phyloP scores from a whole-genome alignment of 208 protist genomes.

The Wallacemonas sp. region DNA sequence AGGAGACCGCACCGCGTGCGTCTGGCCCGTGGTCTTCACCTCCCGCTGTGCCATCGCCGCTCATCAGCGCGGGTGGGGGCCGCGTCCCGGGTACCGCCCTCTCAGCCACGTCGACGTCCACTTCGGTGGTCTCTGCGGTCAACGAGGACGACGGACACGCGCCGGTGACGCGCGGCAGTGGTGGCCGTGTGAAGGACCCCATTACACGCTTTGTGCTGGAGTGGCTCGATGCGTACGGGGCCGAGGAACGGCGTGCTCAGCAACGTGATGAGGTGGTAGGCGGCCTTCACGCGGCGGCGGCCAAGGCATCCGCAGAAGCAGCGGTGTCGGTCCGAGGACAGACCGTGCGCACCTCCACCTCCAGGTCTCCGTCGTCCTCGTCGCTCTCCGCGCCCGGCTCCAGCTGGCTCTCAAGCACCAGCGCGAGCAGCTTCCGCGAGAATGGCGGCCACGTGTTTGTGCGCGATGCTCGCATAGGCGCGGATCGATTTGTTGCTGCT shows the following conservation, averaged over 20 bases:
- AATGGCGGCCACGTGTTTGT: conserved; percentile 41
- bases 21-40: no score
- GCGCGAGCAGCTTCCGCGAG: conserved; percentile 44
- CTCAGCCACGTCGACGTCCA: neutral
- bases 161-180: neutral
- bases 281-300: conserved; percentile 22
- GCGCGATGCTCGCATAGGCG: conserved; percentile 7
- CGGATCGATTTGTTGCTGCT: neutral
- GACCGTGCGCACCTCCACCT: conserved; percentile 3
- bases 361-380: conserved; percentile 20
- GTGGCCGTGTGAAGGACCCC: conserved; percentile 43
- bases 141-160: no score
- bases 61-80: neutral
- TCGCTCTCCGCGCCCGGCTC: conserved; percentile 21
- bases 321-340: neutral
- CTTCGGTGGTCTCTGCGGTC: no score
- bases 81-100: neutral
- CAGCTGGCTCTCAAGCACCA: conserved; percentile 44
- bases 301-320: neutral
- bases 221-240: conserved; percentile 64
- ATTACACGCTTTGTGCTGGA: conserved; percentile 79
- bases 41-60: neutral
- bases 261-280: conserved; percentile 21
- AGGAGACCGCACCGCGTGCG: no score
- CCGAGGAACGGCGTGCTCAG: conserved; percentile 14